phyloP scores from a whole-genome alignment of 805 yeast genomes.

The Lipomyces lipofer region DNA sequence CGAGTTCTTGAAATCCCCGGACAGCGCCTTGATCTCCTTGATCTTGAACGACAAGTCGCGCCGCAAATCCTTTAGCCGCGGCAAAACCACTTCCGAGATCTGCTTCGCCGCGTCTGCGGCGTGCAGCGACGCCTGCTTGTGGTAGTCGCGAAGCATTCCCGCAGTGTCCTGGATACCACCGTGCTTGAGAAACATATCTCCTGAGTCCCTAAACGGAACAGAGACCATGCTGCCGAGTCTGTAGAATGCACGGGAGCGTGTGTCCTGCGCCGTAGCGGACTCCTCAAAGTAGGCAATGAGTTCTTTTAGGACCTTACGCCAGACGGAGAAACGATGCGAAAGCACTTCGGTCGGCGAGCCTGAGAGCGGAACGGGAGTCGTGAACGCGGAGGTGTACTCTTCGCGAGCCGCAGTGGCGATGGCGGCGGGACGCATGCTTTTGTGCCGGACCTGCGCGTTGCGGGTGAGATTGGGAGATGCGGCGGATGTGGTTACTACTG shows the following conservation, averaged over 20 bases:
- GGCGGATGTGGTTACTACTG: slow-evolving; percentile 12
- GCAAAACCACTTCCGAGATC: slow-evolving; percentile 59
- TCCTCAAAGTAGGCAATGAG: slow-evolving; percentile 74
- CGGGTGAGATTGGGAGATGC: slow-evolving; percentile 3
- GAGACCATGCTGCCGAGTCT: slow-evolving; percentile 78
- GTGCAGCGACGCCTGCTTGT: slow-evolving; percentile 57
- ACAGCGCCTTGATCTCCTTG: slow-evolving; percentile 78
- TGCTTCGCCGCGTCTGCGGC: slow-evolving; percentile 63
- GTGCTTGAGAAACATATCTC: slow-evolving; percentile 41
- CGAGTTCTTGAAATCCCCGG: slow-evolving; percentile 80
- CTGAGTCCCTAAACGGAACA: slow-evolving; percentile 38
- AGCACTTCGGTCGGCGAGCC: slow-evolving; percentile 85
- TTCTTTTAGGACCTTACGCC: slow-evolving; percentile 79
- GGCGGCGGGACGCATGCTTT: not conserved
- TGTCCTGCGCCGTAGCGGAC: slow-evolving; percentile 83
- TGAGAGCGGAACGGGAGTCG: slow-evolving; percentile 50
- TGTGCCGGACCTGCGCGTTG: slow-evolving; percentile 5
- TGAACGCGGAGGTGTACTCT: slow-evolving; percentile 17
- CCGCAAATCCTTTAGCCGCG: slow-evolving; percentile 54
- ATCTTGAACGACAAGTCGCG: slow-evolving; percentile 81
- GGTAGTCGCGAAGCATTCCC: slow-evolving; percentile 45
- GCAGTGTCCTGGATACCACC: slow-evolving; percentile 38
- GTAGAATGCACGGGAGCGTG: slow-evolving; percentile 77
- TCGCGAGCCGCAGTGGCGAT: not conserved
- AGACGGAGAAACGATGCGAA: slow-evolving; percentile 79